These are phyloP conservation scores for Populus pruinosa DNA, from an alignment of 345 rosid genomes.

Conservation along the genomic window DNA sequence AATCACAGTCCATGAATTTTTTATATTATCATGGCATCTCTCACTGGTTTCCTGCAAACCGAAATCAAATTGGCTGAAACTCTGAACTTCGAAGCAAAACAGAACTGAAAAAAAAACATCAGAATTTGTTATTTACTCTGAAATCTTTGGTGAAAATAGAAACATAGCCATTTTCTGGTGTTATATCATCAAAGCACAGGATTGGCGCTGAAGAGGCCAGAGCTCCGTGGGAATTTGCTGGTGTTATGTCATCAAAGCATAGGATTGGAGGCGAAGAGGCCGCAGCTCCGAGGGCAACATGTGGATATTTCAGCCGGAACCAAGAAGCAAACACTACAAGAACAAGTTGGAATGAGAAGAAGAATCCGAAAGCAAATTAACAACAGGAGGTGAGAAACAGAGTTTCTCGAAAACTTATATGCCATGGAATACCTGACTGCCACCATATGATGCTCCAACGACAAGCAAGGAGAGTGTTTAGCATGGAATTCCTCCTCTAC, in stretches of 20 bases:
- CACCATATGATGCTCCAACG: conserved; percentile 10
- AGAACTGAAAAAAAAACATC: neutral
- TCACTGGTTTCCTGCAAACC: conserved; percentile 31
- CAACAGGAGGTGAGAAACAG: neutral
- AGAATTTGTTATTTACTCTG: conserved; percentile 9
- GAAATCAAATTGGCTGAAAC: neutral
- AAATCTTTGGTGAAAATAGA: conserved; percentile 22
- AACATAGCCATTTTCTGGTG: conserved; percentile 23
- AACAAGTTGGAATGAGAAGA: neutral
- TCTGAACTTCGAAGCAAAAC: neutral
- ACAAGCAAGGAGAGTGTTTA: neutral
- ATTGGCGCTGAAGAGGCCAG: too few relatives aligned
- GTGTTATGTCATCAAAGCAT: conserved; percentile 9
- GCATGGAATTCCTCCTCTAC: neutral
- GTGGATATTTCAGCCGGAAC: conserved; percentile 32
- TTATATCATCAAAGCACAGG: neutral
- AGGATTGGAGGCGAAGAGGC: conserved; percentile 46
- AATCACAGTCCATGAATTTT: conserved; percentile 29
- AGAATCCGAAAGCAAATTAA: neutral
- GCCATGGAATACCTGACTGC: neutral
- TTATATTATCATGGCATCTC: conserved; percentile 28
- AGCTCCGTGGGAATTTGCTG: too few relatives aligned
- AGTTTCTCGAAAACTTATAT: too few relatives aligned
- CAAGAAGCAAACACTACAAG: neutral
- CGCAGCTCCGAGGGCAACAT: conserved; percentile 30